Conservation (phyloP, 139 green algal species). For the Pleodorina starrii region DNA sequence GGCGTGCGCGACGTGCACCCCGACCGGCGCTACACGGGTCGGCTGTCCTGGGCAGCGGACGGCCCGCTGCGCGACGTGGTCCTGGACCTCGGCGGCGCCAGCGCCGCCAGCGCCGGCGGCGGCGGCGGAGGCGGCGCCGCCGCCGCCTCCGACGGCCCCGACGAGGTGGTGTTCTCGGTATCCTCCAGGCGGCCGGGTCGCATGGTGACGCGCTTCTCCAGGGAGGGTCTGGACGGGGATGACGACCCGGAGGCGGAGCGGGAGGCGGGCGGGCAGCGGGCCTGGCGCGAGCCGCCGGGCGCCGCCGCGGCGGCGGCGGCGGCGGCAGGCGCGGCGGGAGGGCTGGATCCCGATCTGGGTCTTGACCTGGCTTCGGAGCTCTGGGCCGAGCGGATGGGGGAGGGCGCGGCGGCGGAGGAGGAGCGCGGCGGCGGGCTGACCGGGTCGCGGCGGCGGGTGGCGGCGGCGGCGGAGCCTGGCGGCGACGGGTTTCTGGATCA, state of each 20-base stretch:
- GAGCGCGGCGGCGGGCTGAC: neutral
- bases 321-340: neutral
- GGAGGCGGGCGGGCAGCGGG: neutral
- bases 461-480: neutral
- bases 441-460: neutral
- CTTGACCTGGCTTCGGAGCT: neutral
- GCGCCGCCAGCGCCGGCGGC: neutral
- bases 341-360: neutral
- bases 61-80: slow-evolving; percentile 36
- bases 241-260: slow-evolving; percentile 35
- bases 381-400: neutral
- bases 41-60: slow-evolving; percentile 63
- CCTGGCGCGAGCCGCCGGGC: neutral
- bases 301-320: neutral
- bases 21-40: slow-evolving; percentile 66
- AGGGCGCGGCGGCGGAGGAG: neutral
- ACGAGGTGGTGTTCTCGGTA: slow-evolving; percentile 1
- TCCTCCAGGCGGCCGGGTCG: slow-evolving; percentile 58
- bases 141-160: neutral
- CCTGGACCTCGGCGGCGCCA: slow-evolving; percentile 26
- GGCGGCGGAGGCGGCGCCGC: neutral
- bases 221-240: slow-evolving; percentile 25
- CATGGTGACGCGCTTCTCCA: slow-evolving; percentile 59
- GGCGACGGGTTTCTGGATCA: no score
- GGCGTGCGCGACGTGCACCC: slow-evolving; percentile 80